Conservation (phyloP, 2,329 filamentous ascomycete genomes). For the Aspergillus neoniger region DNA sequence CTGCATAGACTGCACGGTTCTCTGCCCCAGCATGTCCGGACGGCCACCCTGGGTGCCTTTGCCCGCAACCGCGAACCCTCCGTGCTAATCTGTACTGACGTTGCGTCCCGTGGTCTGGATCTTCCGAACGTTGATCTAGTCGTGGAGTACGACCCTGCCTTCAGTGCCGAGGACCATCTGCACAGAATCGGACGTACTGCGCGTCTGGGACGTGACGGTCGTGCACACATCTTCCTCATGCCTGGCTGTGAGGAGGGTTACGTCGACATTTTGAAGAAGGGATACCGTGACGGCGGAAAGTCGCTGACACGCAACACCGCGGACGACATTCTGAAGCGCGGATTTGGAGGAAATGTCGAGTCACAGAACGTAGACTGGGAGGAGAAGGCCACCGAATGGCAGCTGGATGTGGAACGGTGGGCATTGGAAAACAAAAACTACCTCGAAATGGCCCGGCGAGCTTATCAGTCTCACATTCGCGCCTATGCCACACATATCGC, state of each 20-base stretch:
- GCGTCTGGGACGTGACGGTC: slow-evolving; percentile 83
- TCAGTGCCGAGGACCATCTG: slow-evolving; percentile 88
- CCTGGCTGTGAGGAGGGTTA: slow-evolving; percentile 93
- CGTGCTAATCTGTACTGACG: slow-evolving; percentile 90
- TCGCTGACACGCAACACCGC: slow-evolving; percentile 64
- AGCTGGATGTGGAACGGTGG: slow-evolving; percentile 68
- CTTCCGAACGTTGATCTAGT: slow-evolving; percentile 93
- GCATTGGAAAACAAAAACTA: slow-evolving; percentile 64
- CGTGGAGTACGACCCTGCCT: slow-evolving; percentile 93
- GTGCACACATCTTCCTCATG: slow-evolving; percentile 84
- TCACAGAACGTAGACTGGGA: slow-evolving; percentile 60
- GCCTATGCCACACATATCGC: slow-evolving; percentile 94
- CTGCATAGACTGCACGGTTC: slow-evolving; percentile 90
- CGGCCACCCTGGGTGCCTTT: slow-evolving; percentile 81
- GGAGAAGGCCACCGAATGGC: slow-evolving; percentile 66
- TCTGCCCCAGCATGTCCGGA: slow-evolving; percentile 81
- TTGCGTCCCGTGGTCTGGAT: slow-evolving; percentile 92
- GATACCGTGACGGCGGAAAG: slow-evolving; percentile 64
- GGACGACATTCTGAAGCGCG: slow-evolving; percentile 68
- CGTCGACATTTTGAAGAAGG: slow-evolving; percentile 72
- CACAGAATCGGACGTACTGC: slow-evolving; percentile 95
- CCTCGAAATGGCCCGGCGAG: slow-evolving; percentile 78
- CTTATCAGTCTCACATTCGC: slow-evolving; percentile 87
- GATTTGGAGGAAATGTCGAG: slow-evolving; percentile 54
- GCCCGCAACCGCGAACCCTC: slow-evolving; percentile 71